Evolutionary conservation across 2,329 filamentous ascomycete species (phyloP).

Genomic region (Xylaria sp.): DNA sequence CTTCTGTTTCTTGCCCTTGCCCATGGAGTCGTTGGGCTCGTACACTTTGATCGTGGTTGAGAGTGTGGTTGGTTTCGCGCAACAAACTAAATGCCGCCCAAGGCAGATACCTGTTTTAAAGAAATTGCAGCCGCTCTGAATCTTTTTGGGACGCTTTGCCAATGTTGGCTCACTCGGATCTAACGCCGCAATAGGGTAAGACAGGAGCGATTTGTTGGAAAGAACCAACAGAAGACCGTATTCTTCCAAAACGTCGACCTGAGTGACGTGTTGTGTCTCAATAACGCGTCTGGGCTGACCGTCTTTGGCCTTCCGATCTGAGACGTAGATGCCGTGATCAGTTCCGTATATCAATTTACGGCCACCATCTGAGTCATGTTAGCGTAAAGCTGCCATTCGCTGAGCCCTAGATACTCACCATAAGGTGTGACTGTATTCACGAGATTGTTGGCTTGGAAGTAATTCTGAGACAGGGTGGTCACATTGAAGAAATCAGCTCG

Average conservation of each 20-base stretch:
- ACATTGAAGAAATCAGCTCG: constrained; percentile 93
- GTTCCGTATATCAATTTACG: constrained; percentile 95
- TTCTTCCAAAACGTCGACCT: constrained; percentile 96
- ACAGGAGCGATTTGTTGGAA: constrained; percentile 91
- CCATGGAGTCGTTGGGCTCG: constrained; percentile 94
- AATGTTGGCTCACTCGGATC: constrained; percentile 85
- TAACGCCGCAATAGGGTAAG: constrained; percentile 87
- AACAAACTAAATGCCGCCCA: constrained; percentile 93
- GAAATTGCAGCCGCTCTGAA: constrained; percentile 96
- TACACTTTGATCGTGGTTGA: constrained; percentile 99
- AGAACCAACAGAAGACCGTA: constrained; percentile 92
- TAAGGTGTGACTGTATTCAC: constrained; percentile 96
- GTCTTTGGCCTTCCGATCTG: constrained; percentile 90
- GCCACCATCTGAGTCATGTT: constrained; percentile 77
- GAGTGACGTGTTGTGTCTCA: constrained; percentile 87
- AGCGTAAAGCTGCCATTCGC: constrained; percentile 24
- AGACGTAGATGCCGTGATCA: constrained; percentile 91
- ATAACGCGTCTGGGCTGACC: constrained; percentile 82
- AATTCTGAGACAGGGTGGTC: constrained; percentile 67
- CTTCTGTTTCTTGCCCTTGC: constrained; percentile 94
- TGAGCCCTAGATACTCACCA: constrained; percentile 64
- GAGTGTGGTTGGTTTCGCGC: constrained; percentile 91
- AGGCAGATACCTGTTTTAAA: constrained; percentile 98
- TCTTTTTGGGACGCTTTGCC: constrained; percentile 91
- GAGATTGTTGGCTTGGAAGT: constrained; percentile 75